These are phyloP conservation scores for Saccharomycopsis fibuligera DNA, from an alignment of 805 yeast genomes.

Conservation along the genomic window DNA sequence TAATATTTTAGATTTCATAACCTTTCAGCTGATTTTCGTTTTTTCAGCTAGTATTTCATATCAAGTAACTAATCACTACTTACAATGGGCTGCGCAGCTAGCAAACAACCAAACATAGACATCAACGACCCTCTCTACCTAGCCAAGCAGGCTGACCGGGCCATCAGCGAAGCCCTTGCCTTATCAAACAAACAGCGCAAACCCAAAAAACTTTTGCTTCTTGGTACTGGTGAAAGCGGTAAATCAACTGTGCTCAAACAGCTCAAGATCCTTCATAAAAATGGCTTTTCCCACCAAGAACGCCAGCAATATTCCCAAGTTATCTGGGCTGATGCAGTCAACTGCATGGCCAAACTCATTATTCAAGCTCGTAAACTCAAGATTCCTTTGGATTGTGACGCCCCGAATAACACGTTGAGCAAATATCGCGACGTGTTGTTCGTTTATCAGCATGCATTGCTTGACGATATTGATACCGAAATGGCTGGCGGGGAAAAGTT, in stretches of 20 bases:
- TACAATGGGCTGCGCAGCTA: constrained; percentile 66
- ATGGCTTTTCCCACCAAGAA: constrained; percentile 78
- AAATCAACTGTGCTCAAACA: constrained; percentile 90
- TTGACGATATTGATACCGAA: constrained; percentile 48
- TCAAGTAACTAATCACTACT: no score
- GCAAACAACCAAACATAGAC: constrained; percentile 34
- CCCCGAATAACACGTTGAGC: constrained; percentile 40
- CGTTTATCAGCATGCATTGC: constrained; percentile 47
- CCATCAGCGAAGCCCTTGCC: constrained; percentile 56
- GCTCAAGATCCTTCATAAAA: constrained; percentile 75
- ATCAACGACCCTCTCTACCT: constrained; percentile 49
- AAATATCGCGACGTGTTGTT: constrained; percentile 44
- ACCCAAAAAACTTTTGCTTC: constrained; percentile 63
- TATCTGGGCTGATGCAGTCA: constrained; percentile 89
- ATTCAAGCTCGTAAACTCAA: constrained; percentile 66
- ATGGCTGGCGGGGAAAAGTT: constrained; percentile 62
- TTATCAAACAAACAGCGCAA: constrained; percentile 48
- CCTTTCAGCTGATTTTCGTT: no score
- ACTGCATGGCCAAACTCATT: constrained; percentile 72
- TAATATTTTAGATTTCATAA: no score
- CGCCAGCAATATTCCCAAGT: constrained; percentile 75
- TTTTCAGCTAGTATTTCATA: no score
- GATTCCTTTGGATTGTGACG: constrained; percentile 61
- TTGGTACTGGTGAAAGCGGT: constrained; percentile 95
- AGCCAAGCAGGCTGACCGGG: constrained; percentile 51